A percentile compares a stretch with the other conserved stretches of the same genome.
Conservation (phyloP, 2,329 filamentous ascomycete species). For the Colletotrichum sp. region DNA sequence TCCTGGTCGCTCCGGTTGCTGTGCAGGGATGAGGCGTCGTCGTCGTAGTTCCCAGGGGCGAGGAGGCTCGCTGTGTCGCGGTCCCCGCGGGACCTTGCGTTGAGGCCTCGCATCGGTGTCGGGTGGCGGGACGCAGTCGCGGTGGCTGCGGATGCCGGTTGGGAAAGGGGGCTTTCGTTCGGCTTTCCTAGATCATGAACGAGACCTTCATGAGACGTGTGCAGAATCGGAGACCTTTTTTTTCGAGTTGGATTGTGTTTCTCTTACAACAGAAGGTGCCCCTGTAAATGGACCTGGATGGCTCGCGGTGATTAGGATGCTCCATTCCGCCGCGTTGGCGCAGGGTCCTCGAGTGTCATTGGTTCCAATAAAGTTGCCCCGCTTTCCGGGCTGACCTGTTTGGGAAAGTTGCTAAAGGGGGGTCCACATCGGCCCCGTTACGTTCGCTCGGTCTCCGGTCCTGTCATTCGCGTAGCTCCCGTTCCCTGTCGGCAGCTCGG, state of each 20-base stretch:
- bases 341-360: conserved; percentile 6
- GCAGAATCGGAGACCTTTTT: neutral
- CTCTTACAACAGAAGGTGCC: neutral
- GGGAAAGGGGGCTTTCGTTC: neutral
- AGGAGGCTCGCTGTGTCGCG: conserved; percentile 55
- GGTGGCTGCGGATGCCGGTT: neutral
- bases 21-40: conserved; percentile 71
- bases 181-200: neutral
- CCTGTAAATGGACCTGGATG: conserved; percentile 4
- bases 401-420: neutral
- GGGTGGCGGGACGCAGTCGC: neutral
- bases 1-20: conserved; percentile 74
- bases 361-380: neutral
- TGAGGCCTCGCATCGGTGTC: conserved; percentile 18
- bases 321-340: neutral
- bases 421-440: neutral
- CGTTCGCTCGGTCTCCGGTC: neutral
- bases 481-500: neutral
- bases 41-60: conserved; percentile 69
- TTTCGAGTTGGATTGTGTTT: neutral
- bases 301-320: neutral
- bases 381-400: neutral
- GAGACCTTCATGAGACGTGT: neutral
- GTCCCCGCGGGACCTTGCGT: conserved; percentile 1
- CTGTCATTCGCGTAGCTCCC: neutral